phyloP scores from a whole-genome alignment of 2,329 filamentous ascomycete genomes.

The Aspergillus hiratsukae region DNA sequence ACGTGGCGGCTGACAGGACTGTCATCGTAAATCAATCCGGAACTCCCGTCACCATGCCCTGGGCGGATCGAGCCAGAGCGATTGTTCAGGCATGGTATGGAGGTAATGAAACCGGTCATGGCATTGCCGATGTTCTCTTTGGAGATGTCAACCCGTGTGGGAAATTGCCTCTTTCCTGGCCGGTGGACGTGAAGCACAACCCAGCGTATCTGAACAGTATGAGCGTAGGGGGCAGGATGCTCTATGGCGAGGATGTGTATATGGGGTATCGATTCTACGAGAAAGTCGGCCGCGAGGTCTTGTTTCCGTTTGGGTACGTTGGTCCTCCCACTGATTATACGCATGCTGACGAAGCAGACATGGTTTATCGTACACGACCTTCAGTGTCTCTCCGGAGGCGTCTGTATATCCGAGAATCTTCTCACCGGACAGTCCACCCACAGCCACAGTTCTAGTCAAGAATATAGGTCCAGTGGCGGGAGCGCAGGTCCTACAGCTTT shows the following conservation, averaged over 20 bases:
- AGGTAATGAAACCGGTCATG: constrained; percentile 75
- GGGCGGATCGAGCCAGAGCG: constrained; percentile 42
- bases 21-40: constrained; percentile 72
- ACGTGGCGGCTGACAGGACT: constrained; percentile 59
- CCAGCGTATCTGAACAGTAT: constrained; percentile 69
- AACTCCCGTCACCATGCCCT: constrained; percentile 55
- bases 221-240: constrained; percentile 62
- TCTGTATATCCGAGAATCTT: constrained; percentile 24
- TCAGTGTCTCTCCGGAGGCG: constrained; percentile 47
- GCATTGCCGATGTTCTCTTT: constrained; percentile 71
- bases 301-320: constrained; percentile 62
- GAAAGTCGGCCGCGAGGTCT: constrained; percentile 55
- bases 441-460: constrained; percentile 41
- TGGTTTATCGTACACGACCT: constrained; percentile 70
- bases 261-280: constrained; percentile 78
- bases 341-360: constrained; percentile 42
- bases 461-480: constrained; percentile 51
- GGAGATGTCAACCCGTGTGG: constrained; percentile 68
- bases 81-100: constrained; percentile 76
- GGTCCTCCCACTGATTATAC: neutral
- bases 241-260: constrained; percentile 76
- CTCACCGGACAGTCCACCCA: constrained; percentile 40
- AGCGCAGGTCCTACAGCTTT: constrained; percentile 51
- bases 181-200: constrained; percentile 60
- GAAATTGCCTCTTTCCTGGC: constrained; percentile 70